Evolutionary conservation across 208 protist genomes (phyloP).

Genomic region (Crithidia acanthocephali): DNA sequence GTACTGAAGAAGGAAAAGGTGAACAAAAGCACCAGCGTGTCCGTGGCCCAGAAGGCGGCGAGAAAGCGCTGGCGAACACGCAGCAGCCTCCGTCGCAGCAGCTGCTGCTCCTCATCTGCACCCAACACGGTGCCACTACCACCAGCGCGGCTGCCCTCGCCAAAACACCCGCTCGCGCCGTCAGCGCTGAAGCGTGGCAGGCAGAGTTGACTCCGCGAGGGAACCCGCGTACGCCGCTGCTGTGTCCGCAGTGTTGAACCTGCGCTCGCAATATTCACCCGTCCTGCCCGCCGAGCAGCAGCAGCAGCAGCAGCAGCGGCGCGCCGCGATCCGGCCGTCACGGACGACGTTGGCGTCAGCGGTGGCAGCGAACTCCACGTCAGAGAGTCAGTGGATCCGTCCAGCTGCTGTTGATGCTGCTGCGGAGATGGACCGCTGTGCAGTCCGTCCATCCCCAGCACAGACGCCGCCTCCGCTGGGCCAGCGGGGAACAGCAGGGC

Average conservation of each 20-base stretch:
- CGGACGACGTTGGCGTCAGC: neutral
- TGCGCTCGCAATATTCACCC: neutral
- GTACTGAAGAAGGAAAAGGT: constrained; percentile 14
- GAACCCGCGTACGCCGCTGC: neutral
- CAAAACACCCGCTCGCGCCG: neutral
- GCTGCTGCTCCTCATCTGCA: neutral
- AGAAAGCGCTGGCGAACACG: constrained; percentile 13
- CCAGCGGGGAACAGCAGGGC: neutral
- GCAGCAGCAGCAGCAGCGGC: neutral
- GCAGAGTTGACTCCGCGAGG: neutral
- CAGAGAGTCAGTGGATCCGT: neutral
- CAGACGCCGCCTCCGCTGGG: neutral
- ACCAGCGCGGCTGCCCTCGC: neutral
- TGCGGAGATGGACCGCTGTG: neutral
- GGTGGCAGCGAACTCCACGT: constrained; percentile 1
- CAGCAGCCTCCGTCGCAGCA: constrained; percentile 5
- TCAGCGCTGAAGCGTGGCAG: constrained; percentile 4
- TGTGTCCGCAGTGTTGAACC: neutral
- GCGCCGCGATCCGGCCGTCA: neutral
- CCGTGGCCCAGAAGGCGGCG: constrained; percentile 17
- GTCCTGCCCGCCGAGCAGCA: neutral
- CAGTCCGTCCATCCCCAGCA: neutral
- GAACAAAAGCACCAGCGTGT: neutral
- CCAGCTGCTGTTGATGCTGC: neutral
- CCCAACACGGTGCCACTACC: neutral